Conservation (phyloP, 2,329 filamentous ascomycete genomes). For the Fusarium mundagurra region DNA sequence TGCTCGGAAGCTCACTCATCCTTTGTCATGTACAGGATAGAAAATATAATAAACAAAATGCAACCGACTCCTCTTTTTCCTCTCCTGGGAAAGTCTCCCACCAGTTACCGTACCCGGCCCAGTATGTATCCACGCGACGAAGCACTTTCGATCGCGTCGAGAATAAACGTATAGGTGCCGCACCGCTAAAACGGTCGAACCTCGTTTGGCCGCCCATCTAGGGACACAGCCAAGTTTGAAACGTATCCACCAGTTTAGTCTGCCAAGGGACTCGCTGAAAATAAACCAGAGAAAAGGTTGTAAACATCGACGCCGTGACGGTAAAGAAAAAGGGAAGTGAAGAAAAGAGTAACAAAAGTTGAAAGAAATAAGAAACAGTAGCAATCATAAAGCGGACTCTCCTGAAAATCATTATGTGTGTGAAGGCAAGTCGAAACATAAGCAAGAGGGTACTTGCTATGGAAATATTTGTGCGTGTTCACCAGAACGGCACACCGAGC, state of each 20-base stretch:
- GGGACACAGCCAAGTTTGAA: constrained; percentile 25
- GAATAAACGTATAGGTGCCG: constrained; percentile 43
- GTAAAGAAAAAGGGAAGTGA: constrained; percentile 31
- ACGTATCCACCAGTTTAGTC: constrained; percentile 39
- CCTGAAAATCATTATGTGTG: constrained; percentile 37
- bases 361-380: constrained; percentile 6
- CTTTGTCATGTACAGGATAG: constrained; percentile 30
- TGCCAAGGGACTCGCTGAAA: constrained; percentile 38
- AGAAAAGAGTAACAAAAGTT: not conserved
- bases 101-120: constrained; percentile 28
- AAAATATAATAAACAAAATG: constrained; percentile 22
- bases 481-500: constrained; percentile 22
- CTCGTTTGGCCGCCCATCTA: constrained; percentile 27
- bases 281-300: constrained; percentile 25
- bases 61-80: constrained; percentile 36
- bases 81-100: constrained; percentile 26
- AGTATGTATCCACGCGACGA: constrained; percentile 42
- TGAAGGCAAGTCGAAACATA: constrained; percentile 23
- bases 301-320: constrained; percentile 34
- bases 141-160: constrained; percentile 44
- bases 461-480: constrained; percentile 1
- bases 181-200: constrained; percentile 20
- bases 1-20: constrained; percentile 30
- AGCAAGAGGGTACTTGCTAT: constrained; percentile 10
- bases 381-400: constrained; percentile 32